Evolutionary conservation across 176 grass and related monocot genomes (phyloP).

Genomic region (Olyra latifolia): DNA sequence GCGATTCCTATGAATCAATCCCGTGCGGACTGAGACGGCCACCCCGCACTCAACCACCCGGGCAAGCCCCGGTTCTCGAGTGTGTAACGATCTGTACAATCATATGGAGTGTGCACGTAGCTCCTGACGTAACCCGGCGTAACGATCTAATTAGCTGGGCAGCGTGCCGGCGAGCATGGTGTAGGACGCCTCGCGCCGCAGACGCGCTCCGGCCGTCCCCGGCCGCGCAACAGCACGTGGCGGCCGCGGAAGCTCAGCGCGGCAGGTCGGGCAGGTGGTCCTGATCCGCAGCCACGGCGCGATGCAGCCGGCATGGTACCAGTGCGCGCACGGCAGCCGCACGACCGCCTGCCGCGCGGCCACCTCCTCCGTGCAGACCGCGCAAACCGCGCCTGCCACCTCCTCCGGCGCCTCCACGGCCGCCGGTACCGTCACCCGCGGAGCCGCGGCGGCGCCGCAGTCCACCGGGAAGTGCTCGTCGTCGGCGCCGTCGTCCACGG

Average conservation of each 20-base stretch:
- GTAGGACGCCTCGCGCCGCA: constrained; percentile 29
- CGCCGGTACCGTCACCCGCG: neutral
- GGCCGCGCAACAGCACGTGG: neutral
- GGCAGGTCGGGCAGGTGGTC: constrained; percentile 24
- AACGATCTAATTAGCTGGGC: neutral
- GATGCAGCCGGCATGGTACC: constrained; percentile 33
- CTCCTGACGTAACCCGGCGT: neutral
- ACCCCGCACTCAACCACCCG: too few relatives aligned
- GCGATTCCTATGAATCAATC: too few relatives aligned
- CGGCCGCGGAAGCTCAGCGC: neutral
- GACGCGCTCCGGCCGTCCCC: neutral
- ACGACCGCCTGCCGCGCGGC: neutral
- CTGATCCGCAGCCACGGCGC: constrained; percentile 17
- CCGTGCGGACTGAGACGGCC: too few relatives aligned
- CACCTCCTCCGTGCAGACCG: constrained; percentile 30
- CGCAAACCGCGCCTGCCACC: neutral
- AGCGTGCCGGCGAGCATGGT: constrained; percentile 23
- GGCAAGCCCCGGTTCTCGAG: too few relatives aligned
- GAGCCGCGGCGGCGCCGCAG: neutral
- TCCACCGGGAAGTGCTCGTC: neutral
- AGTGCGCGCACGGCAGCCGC: constrained; percentile 34
- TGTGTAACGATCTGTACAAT: neutral
- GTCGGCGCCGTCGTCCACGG: neutral
- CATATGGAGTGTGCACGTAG: neutral
- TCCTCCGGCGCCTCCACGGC: constrained; percentile 7